These are phyloP conservation scores for Suillus spraguei DNA, from an alignment of 768 basidiomycete species.

Conservation along the genomic window DNA sequence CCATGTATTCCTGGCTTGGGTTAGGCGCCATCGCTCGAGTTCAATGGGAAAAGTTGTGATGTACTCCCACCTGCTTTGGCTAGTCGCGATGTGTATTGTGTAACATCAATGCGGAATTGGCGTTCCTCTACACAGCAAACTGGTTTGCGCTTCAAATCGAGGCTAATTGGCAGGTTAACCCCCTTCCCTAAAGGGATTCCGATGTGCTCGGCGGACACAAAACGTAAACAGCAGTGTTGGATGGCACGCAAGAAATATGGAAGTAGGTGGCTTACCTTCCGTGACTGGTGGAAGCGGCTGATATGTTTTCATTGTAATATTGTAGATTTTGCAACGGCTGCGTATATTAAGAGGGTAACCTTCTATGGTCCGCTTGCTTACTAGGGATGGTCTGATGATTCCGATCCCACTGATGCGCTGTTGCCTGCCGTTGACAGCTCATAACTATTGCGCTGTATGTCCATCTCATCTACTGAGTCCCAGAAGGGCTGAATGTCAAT, in stretches of 20 bases:
- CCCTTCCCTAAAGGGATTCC: constrained; percentile 49
- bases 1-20: constrained; percentile 79
- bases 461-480: constrained; percentile 1
- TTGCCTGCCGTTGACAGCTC: neutral
- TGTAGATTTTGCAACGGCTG: constrained; percentile 78
- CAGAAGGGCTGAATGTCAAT: constrained; percentile 6
- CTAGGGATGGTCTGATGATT: constrained; percentile 57
- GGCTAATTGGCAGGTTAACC: no score
- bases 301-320: constrained; percentile 11
- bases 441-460: neutral
- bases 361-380: constrained; percentile 94
- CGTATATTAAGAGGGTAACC: constrained; percentile 90
- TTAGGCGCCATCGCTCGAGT: constrained; percentile 69
- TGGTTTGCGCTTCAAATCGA: neutral
- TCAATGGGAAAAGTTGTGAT: constrained; percentile 60
- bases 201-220: constrained; percentile 73
- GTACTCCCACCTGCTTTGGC: constrained; percentile 80
- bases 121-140: neutral
- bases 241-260: constrained; percentile 97
- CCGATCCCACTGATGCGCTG: neutral
- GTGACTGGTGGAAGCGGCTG: constrained; percentile 4
- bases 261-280: constrained; percentile 52
- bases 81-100: constrained; percentile 62
- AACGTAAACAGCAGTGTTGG: constrained; percentile 88
- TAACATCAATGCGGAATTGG: constrained; percentile 21